Percentiles rank a stretch among this genome's conserved stretches.
phyloP scores from a whole-genome alignment of 2,329 filamentous ascomycete genomes.

The Parascedosporium putredinis region DNA sequence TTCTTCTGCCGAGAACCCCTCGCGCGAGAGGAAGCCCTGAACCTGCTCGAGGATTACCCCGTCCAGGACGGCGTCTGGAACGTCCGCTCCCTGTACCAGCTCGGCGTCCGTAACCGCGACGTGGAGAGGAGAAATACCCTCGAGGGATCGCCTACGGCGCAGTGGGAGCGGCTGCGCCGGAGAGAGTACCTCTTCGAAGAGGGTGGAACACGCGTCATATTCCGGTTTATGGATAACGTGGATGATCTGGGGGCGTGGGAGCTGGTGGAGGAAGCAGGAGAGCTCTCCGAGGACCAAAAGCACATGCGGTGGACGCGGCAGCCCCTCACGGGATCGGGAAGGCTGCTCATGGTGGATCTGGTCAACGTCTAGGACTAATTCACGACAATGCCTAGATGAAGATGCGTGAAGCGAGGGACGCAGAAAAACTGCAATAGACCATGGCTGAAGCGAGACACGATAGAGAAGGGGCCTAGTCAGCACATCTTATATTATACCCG shows the following conservation, averaged over 20 bases:
- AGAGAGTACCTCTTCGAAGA: constrained; percentile 25
- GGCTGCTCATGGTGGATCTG: constrained; percentile 12
- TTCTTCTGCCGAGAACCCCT: constrained; percentile 22
- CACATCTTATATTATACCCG: too few relatives aligned
- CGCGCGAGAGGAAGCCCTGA: constrained; percentile 20
- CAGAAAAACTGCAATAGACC: too few relatives aligned
- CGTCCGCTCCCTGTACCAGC: constrained; percentile 16
- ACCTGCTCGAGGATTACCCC: constrained; percentile 22
- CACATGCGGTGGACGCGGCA: constrained; percentile 24
- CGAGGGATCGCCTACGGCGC: constrained; percentile 19
- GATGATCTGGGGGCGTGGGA: constrained; percentile 22
- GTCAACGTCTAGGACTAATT: background rate
- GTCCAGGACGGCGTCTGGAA: constrained; percentile 23
- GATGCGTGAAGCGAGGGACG: too few relatives aligned
- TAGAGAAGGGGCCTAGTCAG: too few relatives aligned
- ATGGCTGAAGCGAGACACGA: too few relatives aligned
- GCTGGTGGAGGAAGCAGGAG: constrained; percentile 26
- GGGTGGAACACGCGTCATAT: constrained; percentile 20
- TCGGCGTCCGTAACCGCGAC: constrained; percentile 17
- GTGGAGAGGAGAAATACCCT: constrained; percentile 19
- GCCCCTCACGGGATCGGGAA: constrained; percentile 22
- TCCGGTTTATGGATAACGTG: constrained; percentile 20
- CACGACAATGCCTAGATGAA: too few relatives aligned
- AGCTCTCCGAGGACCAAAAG: constrained; percentile 19
- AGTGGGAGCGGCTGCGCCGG: constrained; percentile 22